Evolutionary conservation across 768 basidiomycete genomes (phyloP).

Genomic region (Boletus patriciae): DNA sequence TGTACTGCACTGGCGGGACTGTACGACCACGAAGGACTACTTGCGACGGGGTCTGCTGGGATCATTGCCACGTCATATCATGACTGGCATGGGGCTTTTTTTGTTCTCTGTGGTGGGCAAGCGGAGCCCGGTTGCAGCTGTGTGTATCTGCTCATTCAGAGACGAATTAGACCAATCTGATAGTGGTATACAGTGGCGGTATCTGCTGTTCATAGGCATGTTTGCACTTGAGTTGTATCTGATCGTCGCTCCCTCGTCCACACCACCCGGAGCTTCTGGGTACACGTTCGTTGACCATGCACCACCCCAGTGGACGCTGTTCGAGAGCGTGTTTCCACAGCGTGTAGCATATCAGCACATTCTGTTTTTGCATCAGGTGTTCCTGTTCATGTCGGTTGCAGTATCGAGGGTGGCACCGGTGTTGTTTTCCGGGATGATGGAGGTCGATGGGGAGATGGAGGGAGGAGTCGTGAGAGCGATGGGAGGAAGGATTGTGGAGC

Average conservation of each 20-base stretch:
- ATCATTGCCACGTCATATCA: slow-evolving; percentile 65
- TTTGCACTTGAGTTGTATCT: slow-evolving; percentile 65
- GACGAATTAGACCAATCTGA: slow-evolving; percentile 15
- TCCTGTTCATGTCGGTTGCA: slow-evolving; percentile 72
- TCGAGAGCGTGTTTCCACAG: slow-evolving; percentile 53
- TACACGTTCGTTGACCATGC: slow-evolving; percentile 26
- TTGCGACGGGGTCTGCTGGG: slow-evolving; percentile 62
- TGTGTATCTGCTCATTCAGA: slow-evolving; percentile 40
- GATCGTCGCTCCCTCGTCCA: slow-evolving; percentile 50
- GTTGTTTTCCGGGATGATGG: slow-evolving; percentile 46
- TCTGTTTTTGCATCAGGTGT: slow-evolving; percentile 72
- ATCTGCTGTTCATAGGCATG: slow-evolving; percentile 62
- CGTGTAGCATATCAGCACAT: slow-evolving; percentile 77
- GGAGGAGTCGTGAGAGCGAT: slow-evolving; percentile 35
- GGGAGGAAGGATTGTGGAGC: slow-evolving; percentile 43
- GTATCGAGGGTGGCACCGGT: slow-evolving; percentile 69
- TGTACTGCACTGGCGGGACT: slow-evolving; percentile 64
- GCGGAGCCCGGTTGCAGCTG: slow-evolving; percentile 61
- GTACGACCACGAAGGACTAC: slow-evolving; percentile 69
- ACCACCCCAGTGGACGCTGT: slow-evolving; percentile 25
- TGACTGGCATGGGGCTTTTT: slow-evolving; percentile 55
- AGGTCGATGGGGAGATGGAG: slow-evolving; percentile 28
- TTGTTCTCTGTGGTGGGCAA: slow-evolving; percentile 64
- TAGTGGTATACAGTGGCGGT: slow-evolving; percentile 64
- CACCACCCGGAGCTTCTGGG: slow-evolving; percentile 5